phyloP scores from a whole-genome alignment of 495 filamentous ascomycete genomes.

The Penicillium coprophilum region DNA sequence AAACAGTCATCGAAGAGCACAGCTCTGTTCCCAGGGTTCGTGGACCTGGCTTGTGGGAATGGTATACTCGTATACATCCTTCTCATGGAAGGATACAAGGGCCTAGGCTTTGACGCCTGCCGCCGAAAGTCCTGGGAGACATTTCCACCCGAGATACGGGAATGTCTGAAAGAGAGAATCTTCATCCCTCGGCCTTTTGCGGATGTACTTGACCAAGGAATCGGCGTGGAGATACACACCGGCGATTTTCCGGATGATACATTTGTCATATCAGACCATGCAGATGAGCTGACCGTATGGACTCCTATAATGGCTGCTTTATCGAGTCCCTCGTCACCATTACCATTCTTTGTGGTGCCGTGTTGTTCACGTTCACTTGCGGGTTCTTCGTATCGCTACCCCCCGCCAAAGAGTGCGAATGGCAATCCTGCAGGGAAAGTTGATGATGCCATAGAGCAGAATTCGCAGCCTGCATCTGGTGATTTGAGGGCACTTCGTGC shows the following conservation, averaged over 20 bases:
- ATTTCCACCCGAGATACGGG: slow-evolving; percentile 57
- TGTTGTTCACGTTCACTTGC: slow-evolving; percentile 90
- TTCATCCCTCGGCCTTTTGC: slow-evolving; percentile 66
- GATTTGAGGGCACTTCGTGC: slow-evolving; percentile 46
- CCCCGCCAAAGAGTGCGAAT: slow-evolving; percentile 41
- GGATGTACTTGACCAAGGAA: slow-evolving; percentile 22
- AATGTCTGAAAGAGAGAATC: slow-evolving; percentile 65
- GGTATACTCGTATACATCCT: slow-evolving; percentile 89
- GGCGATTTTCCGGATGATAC: slow-evolving; percentile 72
- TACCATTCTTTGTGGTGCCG: slow-evolving; percentile 85
- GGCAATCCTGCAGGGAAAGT: not conserved
- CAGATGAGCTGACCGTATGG: slow-evolving; percentile 94
- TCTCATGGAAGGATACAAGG: slow-evolving; percentile 74
- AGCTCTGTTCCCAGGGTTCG: slow-evolving; percentile 76
- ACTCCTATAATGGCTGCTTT: slow-evolving; percentile 83
- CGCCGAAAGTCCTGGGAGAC: slow-evolving; percentile 77
- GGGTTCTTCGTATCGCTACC: slow-evolving; percentile 70
- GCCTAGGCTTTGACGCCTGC: slow-evolving; percentile 90
- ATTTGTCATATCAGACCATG: slow-evolving; percentile 95
- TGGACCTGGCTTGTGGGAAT: slow-evolving; percentile 95
- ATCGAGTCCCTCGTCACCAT: slow-evolving; percentile 51
- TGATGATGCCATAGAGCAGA: slow-evolving; percentile 20
- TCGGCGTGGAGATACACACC: slow-evolving; percentile 53
- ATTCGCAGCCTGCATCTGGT: slow-evolving; percentile 36
- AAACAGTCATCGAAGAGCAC: slow-evolving; percentile 6